Evolutionary conservation across 2,329 filamentous ascomycete species (phyloP), one percentile per base, ranked within the genome.

Genomic region (Xylogone sp.): DNA sequence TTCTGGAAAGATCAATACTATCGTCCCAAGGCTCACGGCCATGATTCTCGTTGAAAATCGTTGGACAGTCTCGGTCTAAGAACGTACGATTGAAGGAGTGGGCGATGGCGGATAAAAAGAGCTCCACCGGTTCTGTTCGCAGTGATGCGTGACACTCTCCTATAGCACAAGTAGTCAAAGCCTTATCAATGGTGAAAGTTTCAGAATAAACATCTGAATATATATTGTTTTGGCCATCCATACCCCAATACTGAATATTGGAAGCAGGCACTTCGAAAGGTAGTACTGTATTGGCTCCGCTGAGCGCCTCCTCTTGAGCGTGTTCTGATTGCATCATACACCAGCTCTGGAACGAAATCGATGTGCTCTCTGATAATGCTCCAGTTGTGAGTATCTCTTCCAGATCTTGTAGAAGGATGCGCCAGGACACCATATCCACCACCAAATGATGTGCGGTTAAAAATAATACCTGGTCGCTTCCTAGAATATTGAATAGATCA

Each of bases 31-130:
- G 54, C 27, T 75, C 71, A 4, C 73, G 64, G 1, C 73, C 73
- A 22, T 75, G 72, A 0, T 68, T 65, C 52, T 75, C 72, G 39
- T 62, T 68, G 57, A 71, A 75, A 1, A 75, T 55, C 7, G 63
- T 54, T 2, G 72, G 71, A 0, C 59, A 22, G 0, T 56, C n/a
- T 3, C 72, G 66, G 29, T 71, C 66, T 0, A 48, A 18, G 49
- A 76, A 76, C 5, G 47, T 58, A 1, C 59, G 42, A 0, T 45
- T 42, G 49, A 75, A 74, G 0, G 72, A 71, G 48, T 62, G 53
- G 2, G 68, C 49, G 0, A 73, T 29, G 0, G 66, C 56, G 0
- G 69, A 68, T 4, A 73, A 50, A 3, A 76, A 58, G 1, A 76
- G 48, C 46, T 76, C 73, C 1, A 73, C 56, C 0, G 69, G 65